A percentile compares a stretch with the other conserved stretches of the same genome.
Conservation (phyloP, 257 asterid species). For the Hygrophila difformis region DNA sequence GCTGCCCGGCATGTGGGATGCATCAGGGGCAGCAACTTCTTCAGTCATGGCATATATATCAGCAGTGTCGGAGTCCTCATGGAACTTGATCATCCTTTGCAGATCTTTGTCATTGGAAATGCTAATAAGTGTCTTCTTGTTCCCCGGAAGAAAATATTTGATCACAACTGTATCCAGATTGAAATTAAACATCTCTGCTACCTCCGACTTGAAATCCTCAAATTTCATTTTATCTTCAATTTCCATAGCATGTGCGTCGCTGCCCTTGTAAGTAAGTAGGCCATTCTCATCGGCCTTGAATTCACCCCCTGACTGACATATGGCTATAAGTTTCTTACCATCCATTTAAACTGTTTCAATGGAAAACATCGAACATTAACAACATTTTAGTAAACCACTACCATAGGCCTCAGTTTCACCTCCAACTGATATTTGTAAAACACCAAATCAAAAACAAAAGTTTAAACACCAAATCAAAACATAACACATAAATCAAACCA, state of each 20-base stretch:
- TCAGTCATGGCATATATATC: slow-evolving; percentile 76
- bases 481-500: slow-evolving; percentile 8
- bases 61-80: slow-evolving; percentile 50
- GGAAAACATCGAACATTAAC: slow-evolving; percentile 13
- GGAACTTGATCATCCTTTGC: slow-evolving; percentile 78
- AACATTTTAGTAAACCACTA: slow-evolving; percentile 8
- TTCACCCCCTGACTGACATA: slow-evolving; percentile 95
- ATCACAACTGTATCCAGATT: slow-evolving; percentile 42
- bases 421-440: no score
- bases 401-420: no score
- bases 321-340: slow-evolving; percentile 70
- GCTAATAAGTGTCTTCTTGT: slow-evolving; percentile 87
- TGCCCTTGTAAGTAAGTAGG: slow-evolving; percentile 63
- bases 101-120: slow-evolving; percentile 93
- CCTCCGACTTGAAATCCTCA: slow-evolving; percentile 69
- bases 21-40: slow-evolving; percentile 62
- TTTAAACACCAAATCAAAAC: background rate
- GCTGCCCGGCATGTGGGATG: slow-evolving; percentile 85
- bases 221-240: slow-evolving; percentile 68
- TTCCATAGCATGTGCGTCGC: slow-evolving; percentile 99
- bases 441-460: background rate
- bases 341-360: slow-evolving; percentile 50
- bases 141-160: slow-evolving; percentile 87
- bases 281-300: slow-evolving; percentile 81
- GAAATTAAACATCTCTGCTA: slow-evolving; percentile 84